Evolutionary conservation across 768 basidiomycete genomes (phyloP).

Genomic region (Daedaleopsis nitida): DNA sequence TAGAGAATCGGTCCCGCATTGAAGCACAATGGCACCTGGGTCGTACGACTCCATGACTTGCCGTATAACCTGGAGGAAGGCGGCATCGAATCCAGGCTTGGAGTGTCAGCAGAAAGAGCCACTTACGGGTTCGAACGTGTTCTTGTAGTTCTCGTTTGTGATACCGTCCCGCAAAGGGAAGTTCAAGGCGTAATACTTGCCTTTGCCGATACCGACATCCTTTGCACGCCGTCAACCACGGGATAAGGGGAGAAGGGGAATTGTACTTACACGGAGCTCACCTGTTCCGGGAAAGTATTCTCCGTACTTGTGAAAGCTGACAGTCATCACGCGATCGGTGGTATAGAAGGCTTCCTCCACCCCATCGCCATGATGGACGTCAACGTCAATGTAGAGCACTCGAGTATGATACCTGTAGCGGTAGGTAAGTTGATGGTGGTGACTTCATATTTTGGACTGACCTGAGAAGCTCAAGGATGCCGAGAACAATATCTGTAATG

Average conservation of each 20-base stretch:
- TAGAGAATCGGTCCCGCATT: constrained; percentile 96
- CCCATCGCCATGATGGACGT: constrained; percentile 98
- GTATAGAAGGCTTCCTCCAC: constrained; percentile 99
- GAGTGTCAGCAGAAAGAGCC: neutral
- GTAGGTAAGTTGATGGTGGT: neutral
- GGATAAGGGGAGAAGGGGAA: neutral
- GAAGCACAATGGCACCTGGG: constrained; percentile 93
- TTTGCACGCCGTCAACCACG: constrained; percentile 29
- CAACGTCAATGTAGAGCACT: constrained; percentile 97
- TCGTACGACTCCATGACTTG: constrained; percentile 94
- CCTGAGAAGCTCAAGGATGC: constrained; percentile 92
- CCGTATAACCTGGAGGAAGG: constrained; percentile 71
- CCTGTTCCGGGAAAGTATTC: constrained; percentile 99
- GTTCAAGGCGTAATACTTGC: constrained; percentile 92
- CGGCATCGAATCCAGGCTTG: neutral
- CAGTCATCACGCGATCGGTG: constrained; percentile 98
- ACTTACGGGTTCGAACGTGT: constrained; percentile 91
- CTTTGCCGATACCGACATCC: constrained; percentile 94
- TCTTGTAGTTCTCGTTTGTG: constrained; percentile 92
- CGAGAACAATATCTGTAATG: constrained; percentile 87
- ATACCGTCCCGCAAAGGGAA: constrained; percentile 95
- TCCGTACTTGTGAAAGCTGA: constrained; percentile 98
- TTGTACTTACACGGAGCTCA: constrained; percentile 74
- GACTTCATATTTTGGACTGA: constrained; percentile 32
- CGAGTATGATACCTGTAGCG: constrained; percentile 81